phyloP scores from a whole-genome alignment of 108 stramenopile species.

The Pseudonitzschia delicatissima region DNA sequence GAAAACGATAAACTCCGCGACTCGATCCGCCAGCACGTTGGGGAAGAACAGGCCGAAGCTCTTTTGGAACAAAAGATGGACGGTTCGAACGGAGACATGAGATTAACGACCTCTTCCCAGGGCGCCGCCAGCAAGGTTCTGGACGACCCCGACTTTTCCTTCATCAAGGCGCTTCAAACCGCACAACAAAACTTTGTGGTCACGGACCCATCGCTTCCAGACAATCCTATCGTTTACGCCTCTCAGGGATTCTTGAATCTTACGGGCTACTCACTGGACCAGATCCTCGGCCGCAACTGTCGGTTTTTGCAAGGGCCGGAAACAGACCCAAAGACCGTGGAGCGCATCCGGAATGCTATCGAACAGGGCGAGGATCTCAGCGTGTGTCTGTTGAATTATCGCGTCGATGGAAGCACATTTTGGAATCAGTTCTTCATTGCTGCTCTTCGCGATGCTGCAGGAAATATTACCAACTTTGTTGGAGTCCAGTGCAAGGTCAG shows the following conservation, averaged over 20 bases:
- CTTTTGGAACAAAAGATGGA: conserved; percentile 48
- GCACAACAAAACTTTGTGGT: conserved; percentile 98
- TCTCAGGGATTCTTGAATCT: conserved; percentile 89
- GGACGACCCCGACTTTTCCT: conserved; percentile 95
- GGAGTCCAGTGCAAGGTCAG: conserved; percentile 95
- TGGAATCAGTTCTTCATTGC: conserved; percentile 99
- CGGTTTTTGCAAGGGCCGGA: conserved; percentile 93
- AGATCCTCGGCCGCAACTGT: conserved; percentile 95
- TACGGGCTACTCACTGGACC: conserved; percentile 91
- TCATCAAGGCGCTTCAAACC: conserved; percentile 95
- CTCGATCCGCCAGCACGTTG: conserved; percentile 68
- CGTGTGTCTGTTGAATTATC: conserved; percentile 95
- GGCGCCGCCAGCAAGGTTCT: conserved; percentile 87
- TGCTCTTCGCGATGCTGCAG: conserved; percentile 85
- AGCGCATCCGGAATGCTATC: conserved; percentile 90
- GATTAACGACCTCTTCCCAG: conserved; percentile 62
- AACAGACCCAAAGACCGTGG: conserved; percentile 95
- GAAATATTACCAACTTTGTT: conserved; percentile 95
- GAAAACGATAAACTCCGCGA: conserved; percentile 84
- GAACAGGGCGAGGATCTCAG: conserved; percentile 86
- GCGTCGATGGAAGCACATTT: conserved; percentile 95
- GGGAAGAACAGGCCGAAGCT: conserved; percentile 57
- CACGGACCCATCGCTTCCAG: conserved; percentile 92
- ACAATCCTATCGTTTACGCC: conserved; percentile 95
- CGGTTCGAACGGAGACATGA: conserved; percentile 46